A percentile compares a stretch with the other conserved stretches of the same genome.
Conservation (phyloP, 306 rosid species). For the Trichosanthes truncata region DNA sequence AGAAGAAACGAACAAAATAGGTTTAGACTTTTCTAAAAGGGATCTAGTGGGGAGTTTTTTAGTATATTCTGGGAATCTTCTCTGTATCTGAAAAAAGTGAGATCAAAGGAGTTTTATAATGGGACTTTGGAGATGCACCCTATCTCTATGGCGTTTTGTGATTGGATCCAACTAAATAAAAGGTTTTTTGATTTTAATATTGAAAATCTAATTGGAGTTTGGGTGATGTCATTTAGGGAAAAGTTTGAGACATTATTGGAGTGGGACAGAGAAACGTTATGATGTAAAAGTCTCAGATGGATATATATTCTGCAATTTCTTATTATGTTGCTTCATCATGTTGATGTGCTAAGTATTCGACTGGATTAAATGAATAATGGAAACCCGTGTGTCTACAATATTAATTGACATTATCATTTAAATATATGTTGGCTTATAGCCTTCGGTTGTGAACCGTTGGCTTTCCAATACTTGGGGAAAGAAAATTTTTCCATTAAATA, state of each 20-base stretch:
- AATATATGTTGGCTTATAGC: neutral
- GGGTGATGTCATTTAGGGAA: neutral
- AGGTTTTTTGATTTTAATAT: neutral
- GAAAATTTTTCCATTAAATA: neutral
- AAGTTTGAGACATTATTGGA: neutral
- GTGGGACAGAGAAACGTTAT: neutral
- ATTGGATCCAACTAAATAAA: neutral
- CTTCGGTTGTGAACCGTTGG: neutral
- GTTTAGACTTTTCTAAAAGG: neutral
- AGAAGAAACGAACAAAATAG: neutral
- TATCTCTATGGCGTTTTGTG: neutral
- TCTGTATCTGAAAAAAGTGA: neutral
- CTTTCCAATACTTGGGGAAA: neutral
- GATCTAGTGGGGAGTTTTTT: neutral
- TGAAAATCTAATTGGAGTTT: neutral
- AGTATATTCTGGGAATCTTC: neutral
- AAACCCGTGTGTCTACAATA: neutral
- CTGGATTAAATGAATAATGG: neutral
- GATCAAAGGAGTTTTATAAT: neutral
- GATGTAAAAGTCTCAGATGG: neutral
- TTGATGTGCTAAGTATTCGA: neutral
- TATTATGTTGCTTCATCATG: neutral
- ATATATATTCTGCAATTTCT: neutral
- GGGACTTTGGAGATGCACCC: neutral
- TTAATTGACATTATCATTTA: neutral